Evolutionary conservation across 345 rosid species (phyloP).

Genomic region (Clarkia xantiana): DNA sequence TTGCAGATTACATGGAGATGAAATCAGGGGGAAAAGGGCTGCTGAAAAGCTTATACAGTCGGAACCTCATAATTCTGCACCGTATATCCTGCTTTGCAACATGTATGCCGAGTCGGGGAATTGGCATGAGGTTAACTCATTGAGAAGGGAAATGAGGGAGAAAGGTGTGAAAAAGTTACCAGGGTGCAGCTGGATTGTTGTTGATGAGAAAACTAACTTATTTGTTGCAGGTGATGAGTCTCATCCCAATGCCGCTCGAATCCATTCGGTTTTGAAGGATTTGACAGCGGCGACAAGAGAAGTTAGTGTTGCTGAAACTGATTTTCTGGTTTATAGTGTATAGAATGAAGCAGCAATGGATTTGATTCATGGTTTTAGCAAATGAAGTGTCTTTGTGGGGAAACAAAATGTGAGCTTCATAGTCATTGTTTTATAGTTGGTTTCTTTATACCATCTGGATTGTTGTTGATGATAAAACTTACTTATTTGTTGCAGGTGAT

Average conservation of each 20-base stretch:
- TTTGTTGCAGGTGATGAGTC: conserved; percentile 71
- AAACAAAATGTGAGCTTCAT: background rate
- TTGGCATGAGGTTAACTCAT: conserved; percentile 56
- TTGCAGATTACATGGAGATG: conserved; percentile 78
- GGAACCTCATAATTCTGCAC: conserved; percentile 68
- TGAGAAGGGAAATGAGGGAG: conserved; percentile 70
- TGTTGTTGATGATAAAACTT: conserved; percentile 37
- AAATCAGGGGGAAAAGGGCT: conserved; percentile 44
- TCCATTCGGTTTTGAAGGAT: conserved; percentile 29
- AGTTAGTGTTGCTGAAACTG: conserved; percentile 6
- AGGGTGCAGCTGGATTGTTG: conserved; percentile 76
- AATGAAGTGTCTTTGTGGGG: background rate
- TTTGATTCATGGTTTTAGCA: too few species aligned
- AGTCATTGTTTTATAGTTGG: too few species aligned
- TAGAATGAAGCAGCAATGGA: background rate
- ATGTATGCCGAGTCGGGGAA: conserved; percentile 73
- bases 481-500: conserved; percentile 63
- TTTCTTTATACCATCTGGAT: too few species aligned
- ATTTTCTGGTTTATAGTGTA: conserved; percentile 4
- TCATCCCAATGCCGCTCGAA: conserved; percentile 31
- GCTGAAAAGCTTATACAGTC: conserved; percentile 63
- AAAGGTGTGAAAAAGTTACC: conserved; percentile 66
- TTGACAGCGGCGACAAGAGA: conserved; percentile 27
- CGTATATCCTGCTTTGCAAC: conserved; percentile 73
- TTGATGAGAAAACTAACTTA: conserved; percentile 37